These are phyloP conservation scores for Starmerella davenportii DNA, from an alignment of 805 yeast genomes.

Conservation along the genomic window DNA sequence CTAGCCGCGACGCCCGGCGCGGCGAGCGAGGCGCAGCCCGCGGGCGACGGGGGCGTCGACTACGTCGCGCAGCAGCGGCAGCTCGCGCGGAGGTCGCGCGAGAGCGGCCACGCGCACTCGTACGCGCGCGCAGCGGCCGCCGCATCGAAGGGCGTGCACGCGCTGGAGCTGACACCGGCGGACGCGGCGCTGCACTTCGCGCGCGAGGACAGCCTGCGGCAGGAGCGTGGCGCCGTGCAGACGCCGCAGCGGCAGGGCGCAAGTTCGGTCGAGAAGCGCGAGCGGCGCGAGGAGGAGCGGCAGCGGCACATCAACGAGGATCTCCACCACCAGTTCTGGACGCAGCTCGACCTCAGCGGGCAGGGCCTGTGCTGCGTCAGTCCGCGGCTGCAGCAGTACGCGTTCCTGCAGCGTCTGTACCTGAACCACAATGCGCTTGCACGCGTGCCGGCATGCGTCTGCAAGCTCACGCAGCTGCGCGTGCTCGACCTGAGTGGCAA, in stretches of 20 bases:
- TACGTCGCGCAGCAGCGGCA: constrained; percentile 67
- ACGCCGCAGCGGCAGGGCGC: constrained; percentile 11
- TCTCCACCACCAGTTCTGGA: constrained; percentile 65
- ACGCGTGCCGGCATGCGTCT: constrained; percentile 47
- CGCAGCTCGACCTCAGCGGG: constrained; percentile 80
- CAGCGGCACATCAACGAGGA: constrained; percentile 25
- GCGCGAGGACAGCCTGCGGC: constrained; percentile 16
- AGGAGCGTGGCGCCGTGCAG: constrained; percentile 18
- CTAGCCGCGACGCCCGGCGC: no score
- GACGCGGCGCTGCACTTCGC: constrained; percentile 25
- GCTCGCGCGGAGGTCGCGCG: constrained; percentile 52
- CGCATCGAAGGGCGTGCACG: constrained; percentile 24
- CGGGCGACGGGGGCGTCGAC: no score
- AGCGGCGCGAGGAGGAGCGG: constrained; percentile 26
- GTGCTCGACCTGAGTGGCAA: constrained; percentile 77
- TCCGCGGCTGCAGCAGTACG: constrained; percentile 60
- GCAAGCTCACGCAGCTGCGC: constrained; percentile 51
- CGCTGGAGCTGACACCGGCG: constrained; percentile 22
- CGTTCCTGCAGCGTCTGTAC: constrained; percentile 70
- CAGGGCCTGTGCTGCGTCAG: constrained; percentile 59
- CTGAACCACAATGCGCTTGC: constrained; percentile 70
- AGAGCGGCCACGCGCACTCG: constrained; percentile 50
- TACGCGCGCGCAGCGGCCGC: constrained; percentile 73
- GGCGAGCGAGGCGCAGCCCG: no score
- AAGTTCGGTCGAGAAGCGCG: constrained; percentile 18